Conservation (phyloP, 2,329 filamentous ascomycete species). For the Corniculantispora saksenae region DNA sequence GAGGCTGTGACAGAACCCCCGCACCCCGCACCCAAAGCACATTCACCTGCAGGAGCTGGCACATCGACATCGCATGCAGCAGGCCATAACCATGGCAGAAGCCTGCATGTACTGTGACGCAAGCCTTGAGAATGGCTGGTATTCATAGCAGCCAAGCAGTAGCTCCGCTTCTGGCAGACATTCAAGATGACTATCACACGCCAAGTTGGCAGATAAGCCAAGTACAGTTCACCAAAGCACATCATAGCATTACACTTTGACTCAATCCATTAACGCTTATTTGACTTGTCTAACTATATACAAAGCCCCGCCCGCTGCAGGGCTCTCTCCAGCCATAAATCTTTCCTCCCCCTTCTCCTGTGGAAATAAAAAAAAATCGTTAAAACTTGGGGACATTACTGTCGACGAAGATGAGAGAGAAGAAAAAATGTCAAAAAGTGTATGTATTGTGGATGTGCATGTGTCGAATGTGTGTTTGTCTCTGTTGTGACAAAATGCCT, state of each 20-base stretch:
- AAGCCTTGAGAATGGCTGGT: too few species aligned
- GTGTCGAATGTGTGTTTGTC: constrained; percentile 8
- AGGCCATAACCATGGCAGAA: too few species aligned
- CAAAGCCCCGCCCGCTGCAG: neutral
- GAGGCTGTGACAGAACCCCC: too few species aligned
- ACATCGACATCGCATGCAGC: too few species aligned
- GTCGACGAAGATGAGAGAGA: neutral
- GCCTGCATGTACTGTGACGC: too few species aligned
- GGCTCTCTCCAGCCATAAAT: neutral
- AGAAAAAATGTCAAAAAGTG: constrained; percentile 13
- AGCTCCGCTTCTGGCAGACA: too few species aligned
- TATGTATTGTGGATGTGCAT: constrained; percentile 10
- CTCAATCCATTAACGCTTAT: constrained; percentile 11
- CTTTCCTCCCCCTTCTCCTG: neutral
- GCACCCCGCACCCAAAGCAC: too few species aligned
- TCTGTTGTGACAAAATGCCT: constrained; percentile 16
- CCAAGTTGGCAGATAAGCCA: too few species aligned
- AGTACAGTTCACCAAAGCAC: too few species aligned
- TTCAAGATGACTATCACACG: too few species aligned
- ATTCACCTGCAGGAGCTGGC: too few species aligned
- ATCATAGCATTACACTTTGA: neutral
- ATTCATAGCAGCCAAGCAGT: too few species aligned
- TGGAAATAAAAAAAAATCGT: neutral
- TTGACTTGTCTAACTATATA: constrained; percentile 15
- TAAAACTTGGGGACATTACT: neutral